A percentile compares a stretch with the other conserved stretches of the same genome.
These are phyloP conservation scores for Cladosporium phlei DNA, from an alignment of 2,329 filamentous ascomycete genomes.

Conservation along the genomic window DNA sequence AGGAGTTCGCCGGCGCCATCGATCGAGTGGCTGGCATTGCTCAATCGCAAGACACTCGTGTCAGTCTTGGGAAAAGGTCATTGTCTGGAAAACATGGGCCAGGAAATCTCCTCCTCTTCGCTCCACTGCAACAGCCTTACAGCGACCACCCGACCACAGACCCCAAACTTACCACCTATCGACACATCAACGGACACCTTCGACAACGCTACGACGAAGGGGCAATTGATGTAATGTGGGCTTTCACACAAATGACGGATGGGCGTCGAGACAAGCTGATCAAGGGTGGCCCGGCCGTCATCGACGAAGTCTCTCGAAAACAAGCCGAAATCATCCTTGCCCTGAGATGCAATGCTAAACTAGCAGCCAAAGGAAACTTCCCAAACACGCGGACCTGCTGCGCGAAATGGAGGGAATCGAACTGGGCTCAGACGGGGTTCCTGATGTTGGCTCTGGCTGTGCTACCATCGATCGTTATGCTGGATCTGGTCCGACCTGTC, in stretches of 20 bases:
- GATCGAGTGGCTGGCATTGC: constrained; percentile 37
- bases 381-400: constrained; percentile 52
- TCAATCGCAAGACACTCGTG: constrained; percentile 12
- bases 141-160: constrained; percentile 42
- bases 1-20: constrained; percentile 45
- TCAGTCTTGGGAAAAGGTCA: constrained; percentile 15
- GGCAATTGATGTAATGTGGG: constrained; percentile 44
- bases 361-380: constrained; percentile 34
- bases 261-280: constrained; percentile 44
- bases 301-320: constrained; percentile 41
- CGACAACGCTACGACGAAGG: constrained; percentile 35
- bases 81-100: constrained; percentile 17
- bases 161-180: constrained; percentile 24
- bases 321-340: constrained; percentile 54
- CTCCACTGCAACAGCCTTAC: constrained; percentile 44
- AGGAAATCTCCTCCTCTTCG: constrained; percentile 37
- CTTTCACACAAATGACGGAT: constrained; percentile 47
- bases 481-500: background rate
- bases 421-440: constrained; percentile 35
- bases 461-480: constrained; percentile 22
- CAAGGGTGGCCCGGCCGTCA: constrained; percentile 34
- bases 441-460: constrained; percentile 31
- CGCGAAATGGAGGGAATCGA: constrained; percentile 38
- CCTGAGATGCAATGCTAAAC: constrained; percentile 49
- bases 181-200: constrained; percentile 51